A percentile compares a stretch with the other conserved stretches of the same genome.
Evolutionary conservation across 2,329 filamentous ascomycete species (phyloP).

Genomic region (Trichoderma endophyticum): DNA sequence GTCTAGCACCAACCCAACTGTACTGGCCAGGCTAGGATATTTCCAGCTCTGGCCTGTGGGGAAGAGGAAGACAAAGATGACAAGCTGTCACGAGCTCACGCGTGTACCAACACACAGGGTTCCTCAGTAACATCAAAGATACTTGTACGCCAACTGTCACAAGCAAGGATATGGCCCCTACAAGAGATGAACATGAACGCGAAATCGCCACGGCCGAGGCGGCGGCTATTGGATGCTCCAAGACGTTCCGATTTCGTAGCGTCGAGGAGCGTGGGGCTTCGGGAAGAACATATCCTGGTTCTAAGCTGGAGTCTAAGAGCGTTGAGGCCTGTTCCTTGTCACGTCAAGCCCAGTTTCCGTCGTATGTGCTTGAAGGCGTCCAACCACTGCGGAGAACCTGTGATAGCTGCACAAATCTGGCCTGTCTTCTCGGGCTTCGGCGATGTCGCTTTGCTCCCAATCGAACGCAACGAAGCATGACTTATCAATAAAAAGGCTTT

Average conservation of each 20-base stretch:
- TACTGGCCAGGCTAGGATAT: neutral
- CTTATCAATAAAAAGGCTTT: neutral
- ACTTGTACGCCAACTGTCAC: neutral
- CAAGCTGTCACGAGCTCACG: neutral
- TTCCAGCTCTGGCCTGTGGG: neutral
- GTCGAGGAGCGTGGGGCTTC: constrained; percentile 10
- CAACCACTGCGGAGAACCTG: constrained; percentile 7
- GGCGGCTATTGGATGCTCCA: constrained; percentile 17
- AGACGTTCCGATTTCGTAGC: constrained; percentile 16
- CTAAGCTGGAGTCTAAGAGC: neutral
- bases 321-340: constrained; percentile 8
- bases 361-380: neutral
- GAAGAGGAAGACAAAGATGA: neutral
- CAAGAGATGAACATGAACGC: constrained; percentile 10
- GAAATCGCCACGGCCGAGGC: constrained; percentile 18
- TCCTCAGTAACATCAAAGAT: neutral
- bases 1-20: neutral
- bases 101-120: neutral
- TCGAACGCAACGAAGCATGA: neutral
- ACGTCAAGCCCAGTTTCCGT: neutral
- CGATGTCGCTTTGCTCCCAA: neutral
- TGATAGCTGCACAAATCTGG: neutral
- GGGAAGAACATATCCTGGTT: constrained; percentile 8
- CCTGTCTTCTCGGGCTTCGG: constrained; percentile 9
- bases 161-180: constrained; percentile 1